Evolutionary conservation across 2,329 filamentous ascomycete species (phyloP).

Genomic region (Penicillium sp.): DNA sequence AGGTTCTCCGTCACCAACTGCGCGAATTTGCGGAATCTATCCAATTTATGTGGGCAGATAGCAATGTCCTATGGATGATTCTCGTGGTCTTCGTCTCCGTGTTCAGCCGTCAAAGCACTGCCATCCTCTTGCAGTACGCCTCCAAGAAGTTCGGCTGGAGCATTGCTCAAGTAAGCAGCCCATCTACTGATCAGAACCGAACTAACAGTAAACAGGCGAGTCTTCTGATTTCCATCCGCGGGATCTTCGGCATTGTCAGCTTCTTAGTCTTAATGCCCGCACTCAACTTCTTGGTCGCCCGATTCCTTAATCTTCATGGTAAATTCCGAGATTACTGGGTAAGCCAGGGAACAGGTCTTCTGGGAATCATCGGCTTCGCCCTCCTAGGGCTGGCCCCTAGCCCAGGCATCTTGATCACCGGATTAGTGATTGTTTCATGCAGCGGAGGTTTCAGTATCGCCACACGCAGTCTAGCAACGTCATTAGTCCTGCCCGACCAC

Average conservation of each 20-base stretch:
- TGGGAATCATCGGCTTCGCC: conserved; percentile 23
- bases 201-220: conserved; percentile 23
- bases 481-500: conserved; percentile 26
- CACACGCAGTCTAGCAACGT: conserved; percentile 28
- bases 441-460: conserved; percentile 24
- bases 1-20: conserved; percentile 11
- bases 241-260: conserved; percentile 20
- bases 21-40: conserved; percentile 24
- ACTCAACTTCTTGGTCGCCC: conserved; percentile 14
- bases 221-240: conserved; percentile 30
- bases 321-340: conserved; percentile 23
- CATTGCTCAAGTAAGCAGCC: conserved; percentile 23
- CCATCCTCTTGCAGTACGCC: conserved; percentile 30
- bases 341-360: conserved; percentile 19
- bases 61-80: conserved; percentile 22
- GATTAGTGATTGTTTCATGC: conserved; percentile 26
- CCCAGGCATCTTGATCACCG: conserved; percentile 19
- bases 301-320: conserved; percentile 20
- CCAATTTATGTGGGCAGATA: conserved; percentile 25
- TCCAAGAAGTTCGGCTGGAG: conserved; percentile 33
- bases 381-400: conserved; percentile 17
- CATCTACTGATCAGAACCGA: background rate
- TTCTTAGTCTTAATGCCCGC: conserved; percentile 26
- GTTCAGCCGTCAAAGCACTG: conserved; percentile 23
- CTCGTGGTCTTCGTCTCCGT: conserved; percentile 23